Conservation (phyloP, 2,329 filamentous ascomycete genomes). For the Piedraia hortae region DNA sequence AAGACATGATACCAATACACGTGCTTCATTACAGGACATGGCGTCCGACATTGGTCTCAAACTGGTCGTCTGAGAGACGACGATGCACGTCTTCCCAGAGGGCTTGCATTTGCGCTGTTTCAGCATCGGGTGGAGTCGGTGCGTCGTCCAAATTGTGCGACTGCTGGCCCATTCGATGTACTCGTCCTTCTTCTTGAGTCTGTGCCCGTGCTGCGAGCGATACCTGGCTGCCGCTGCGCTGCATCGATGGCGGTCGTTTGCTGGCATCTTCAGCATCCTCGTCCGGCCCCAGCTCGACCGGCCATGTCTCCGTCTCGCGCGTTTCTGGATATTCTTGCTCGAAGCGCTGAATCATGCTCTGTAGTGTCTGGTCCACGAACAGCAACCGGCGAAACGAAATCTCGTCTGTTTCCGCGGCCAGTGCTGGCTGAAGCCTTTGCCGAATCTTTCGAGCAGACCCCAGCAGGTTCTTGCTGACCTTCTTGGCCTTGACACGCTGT, state of each 20-base stretch:
- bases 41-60: no score
- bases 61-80: no score
- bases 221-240: slow-evolving; percentile 37
- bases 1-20: no score
- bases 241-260: slow-evolving; percentile 15
- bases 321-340: slow-evolving; percentile 92
- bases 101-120: no score
- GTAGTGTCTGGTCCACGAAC: slow-evolving; percentile 68
- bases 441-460: slow-evolving; percentile 74
- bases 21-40: no score
- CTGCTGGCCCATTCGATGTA: slow-evolving; percentile 40
- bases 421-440: slow-evolving; percentile 51
- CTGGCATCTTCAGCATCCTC: slow-evolving; percentile 6
- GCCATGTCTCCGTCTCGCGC: slow-evolving; percentile 15
- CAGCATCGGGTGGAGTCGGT: no score
- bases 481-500: slow-evolving; percentile 40
- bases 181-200: slow-evolving; percentile 39
- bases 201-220: slow-evolving; percentile 37
- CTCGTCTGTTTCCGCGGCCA: slow-evolving; percentile 54
- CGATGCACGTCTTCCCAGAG: no score
- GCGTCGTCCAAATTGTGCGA: no score
- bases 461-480: slow-evolving; percentile 78
- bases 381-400: slow-evolving; percentile 52
- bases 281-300: slow-evolving; percentile 3
- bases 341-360: slow-evolving; percentile 81